These are phyloP conservation scores for Dendrocalamus sinicus DNA, from an alignment of 176 grass and related monocot species.

Conservation along the genomic window DNA sequence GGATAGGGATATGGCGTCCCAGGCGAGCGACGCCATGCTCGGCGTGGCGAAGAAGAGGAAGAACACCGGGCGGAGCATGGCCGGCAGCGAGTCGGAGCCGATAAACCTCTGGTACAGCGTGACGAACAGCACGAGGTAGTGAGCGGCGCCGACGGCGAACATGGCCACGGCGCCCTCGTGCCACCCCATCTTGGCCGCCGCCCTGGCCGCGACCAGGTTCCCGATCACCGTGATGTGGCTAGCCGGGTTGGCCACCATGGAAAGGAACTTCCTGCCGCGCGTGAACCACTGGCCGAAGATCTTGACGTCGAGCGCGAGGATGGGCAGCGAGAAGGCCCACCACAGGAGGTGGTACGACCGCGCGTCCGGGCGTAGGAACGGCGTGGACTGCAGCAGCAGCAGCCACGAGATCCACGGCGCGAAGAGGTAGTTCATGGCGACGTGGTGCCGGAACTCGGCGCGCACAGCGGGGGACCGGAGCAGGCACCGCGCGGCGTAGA, in stretches of 20 bases:
- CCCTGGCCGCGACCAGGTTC: constrained; percentile 75
- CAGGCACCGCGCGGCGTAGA: constrained; percentile 69
- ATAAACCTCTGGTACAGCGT: constrained; percentile 87
- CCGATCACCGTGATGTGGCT: constrained; percentile 93
- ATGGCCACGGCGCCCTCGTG: constrained; percentile 80
- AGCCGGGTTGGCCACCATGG: constrained; percentile 89
- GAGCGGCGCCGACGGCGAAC: constrained; percentile 75
- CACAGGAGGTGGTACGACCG: constrained; percentile 59
- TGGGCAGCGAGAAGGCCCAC: constrained; percentile 74
- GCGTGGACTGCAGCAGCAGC: constrained; percentile 74
- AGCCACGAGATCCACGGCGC: constrained; percentile 96
- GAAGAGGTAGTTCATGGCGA: constrained; percentile 96
- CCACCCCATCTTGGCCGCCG: constrained; percentile 75
- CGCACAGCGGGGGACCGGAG: constrained; percentile 65
- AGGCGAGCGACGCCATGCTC: constrained; percentile 83
- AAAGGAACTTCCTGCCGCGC: constrained; percentile 70
- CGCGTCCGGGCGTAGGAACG: constrained; percentile 52
- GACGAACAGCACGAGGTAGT: constrained; percentile 93
- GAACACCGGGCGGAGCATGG: constrained; percentile 81
- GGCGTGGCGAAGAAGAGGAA: constrained; percentile 94
- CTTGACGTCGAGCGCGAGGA: constrained; percentile 83
- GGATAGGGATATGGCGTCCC: constrained; percentile 57
- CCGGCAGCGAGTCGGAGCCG: constrained; percentile 74
- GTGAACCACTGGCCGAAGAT: constrained; percentile 98
- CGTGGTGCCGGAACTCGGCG: constrained; percentile 87